Conservation (phyloP, 1,284 basidiomycete species). For the Microbotryum saponariae region DNA sequence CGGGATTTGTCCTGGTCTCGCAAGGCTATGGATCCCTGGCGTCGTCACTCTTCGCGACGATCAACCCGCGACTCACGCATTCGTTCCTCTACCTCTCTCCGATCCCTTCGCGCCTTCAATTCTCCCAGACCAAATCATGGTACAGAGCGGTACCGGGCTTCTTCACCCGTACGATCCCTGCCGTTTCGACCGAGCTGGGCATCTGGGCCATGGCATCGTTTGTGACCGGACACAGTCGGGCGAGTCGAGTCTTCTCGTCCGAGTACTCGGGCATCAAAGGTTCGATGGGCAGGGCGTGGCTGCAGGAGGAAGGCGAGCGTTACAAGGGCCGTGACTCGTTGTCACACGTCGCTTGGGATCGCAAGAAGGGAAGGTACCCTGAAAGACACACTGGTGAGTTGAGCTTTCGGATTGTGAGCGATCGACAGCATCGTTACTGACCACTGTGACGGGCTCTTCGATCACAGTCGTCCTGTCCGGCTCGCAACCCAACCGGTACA, state of each 20-base stretch:
- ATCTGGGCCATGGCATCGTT: conserved; percentile 15
- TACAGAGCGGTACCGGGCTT: conserved; percentile 14
- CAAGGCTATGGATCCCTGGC: conserved; percentile 14
- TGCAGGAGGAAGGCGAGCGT: conserved; percentile 24
- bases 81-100: conserved; percentile 27
- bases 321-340: conserved; percentile 11
- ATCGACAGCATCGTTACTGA: background rate
- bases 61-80: conserved; percentile 25
- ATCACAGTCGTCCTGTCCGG: conserved; percentile 3
- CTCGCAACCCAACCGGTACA: conserved; percentile 1
- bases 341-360: conserved; percentile 23
- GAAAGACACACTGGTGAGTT: conserved; percentile 22
- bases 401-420: background rate
- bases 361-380: conserved; percentile 21
- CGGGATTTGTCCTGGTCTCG: conserved; percentile 26
- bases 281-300: conserved; percentile 17
- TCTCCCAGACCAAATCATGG: background rate
- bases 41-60: conserved; percentile 25
- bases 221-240: conserved; percentile 13
- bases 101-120: conserved; percentile 11
- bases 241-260: conserved; percentile 15
- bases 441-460: background rate
- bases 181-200: conserved; percentile 18
- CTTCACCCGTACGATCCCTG: conserved; percentile 16
- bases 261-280: conserved; percentile 14